Evolutionary conservation across 495 filamentous ascomycete species (phyloP).

Genomic region (Cryomyces minteri): DNA sequence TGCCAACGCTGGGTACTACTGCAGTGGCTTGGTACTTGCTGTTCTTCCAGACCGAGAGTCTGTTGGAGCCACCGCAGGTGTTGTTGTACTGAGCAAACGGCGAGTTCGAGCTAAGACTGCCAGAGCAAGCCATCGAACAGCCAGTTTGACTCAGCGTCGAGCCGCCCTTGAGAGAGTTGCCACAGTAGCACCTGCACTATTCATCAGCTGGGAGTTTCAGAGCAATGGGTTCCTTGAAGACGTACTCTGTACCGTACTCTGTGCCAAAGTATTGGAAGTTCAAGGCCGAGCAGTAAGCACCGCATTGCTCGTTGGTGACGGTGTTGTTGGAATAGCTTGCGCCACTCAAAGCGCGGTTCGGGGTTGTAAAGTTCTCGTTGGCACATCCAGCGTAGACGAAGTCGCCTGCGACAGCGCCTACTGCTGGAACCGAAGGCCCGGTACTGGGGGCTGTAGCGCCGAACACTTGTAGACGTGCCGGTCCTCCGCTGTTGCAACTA

Average conservation of each 20-base stretch:
- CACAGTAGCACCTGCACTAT: background rate
- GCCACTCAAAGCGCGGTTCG: too few species aligned
- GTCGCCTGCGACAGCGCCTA: too few species aligned
- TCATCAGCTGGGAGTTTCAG: too few species aligned
- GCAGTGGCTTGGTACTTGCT: background rate
- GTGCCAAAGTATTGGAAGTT: too few species aligned
- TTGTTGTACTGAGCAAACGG: background rate
- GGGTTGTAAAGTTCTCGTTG: too few species aligned
- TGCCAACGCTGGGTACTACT: constrained; percentile 2
- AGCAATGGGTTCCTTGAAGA: too few species aligned
- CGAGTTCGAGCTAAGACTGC: background rate
- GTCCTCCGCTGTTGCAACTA: background rate
- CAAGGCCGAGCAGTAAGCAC: too few species aligned
- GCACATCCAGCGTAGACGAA: too few species aligned
- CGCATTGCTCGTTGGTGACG: too few species aligned
- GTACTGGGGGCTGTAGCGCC: background rate
- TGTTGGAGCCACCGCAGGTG: background rate
- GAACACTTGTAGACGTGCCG: background rate
- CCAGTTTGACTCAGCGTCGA: background rate
- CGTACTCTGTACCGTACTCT: too few species aligned
- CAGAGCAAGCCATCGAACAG: background rate
- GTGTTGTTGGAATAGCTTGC: too few species aligned
- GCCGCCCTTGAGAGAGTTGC: background rate
- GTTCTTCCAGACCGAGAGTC: background rate
- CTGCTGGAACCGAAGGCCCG: too few species aligned